Evolutionary conservation across 768 basidiomycete species (phyloP), one percentile per base, ranked within the genome.

Genomic region (Mycena galericulata): DNA sequence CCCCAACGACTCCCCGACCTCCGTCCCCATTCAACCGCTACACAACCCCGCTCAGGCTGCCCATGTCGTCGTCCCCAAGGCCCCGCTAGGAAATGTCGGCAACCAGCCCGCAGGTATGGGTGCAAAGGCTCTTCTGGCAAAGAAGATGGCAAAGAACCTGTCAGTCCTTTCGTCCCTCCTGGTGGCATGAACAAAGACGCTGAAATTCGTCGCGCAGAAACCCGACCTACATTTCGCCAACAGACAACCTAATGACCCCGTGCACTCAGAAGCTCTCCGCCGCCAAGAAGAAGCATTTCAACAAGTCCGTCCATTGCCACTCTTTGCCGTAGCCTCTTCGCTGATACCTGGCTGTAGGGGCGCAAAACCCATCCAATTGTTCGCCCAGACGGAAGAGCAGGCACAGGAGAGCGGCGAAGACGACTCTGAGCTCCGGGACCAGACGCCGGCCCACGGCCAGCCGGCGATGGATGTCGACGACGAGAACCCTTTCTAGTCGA

Each of bases 221-320:
- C 78, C 92, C 94, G 24, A 89, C 89, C 36, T 95, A 89, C 76
- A 84, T 97, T 75, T 98, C 97, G 20, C 97, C 97, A 3, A 98
- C 97, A 11, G 97, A 99, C 79, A 94, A 93, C 77, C 85, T 99
- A 80, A 89, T 98, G 86, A 97, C 96, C 3, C 97, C 97, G 4
- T 90, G 90, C 77, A 94, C 96, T 8, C 92, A 96, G 81, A 99
- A 98, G 80, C 87, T 99, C 58, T 92, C 85, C 55, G 93, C 93
- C 20, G 92, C 92, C 4, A 97, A 90, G 87, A 96, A 97, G 86
- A 95, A 95, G 80, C 95, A 95, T 75, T 99, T 98, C 77, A 83
- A 79, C 65, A 98, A 95, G 97, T 97, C 71, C 40, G 91, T 83
- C 34, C 47, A 41, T 4, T 54, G 36, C 14, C 32, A 61, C 38